Evolutionary conservation across 495 filamentous ascomycete genomes (phyloP), one percentile per base, ranked within the genome.

Genomic region (Copromyces sp.): DNA sequence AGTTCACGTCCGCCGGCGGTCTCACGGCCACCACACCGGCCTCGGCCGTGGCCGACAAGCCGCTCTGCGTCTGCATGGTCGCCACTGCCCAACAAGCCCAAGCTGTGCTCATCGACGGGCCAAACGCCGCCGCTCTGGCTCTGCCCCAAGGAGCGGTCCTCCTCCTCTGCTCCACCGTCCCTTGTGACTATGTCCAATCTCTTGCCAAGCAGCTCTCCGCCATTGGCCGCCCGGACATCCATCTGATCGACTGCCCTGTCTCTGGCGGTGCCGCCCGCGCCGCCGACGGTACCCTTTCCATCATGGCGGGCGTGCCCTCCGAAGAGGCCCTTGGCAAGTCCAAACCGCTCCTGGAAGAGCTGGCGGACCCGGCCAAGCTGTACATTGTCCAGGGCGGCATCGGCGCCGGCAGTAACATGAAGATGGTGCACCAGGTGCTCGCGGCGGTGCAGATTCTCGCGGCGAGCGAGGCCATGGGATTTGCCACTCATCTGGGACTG

Each of bases 371-470:
- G n/a, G 74, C 73, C 7, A 93, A 93, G 78, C 80, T 94, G 39
- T 94, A 93, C 75, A 84, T 91, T 24, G 90, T 95, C 9, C 84
- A 87, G 9, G 92, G 92, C 11, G 92, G 90, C 4, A 82, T 94
- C 69, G 92, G 91, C 5, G 89, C 89, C 0, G 92, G 93, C n/a
- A 93, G 90, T 75, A 94, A 94, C 77, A 92, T 94, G 86, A 95
- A 95, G 81, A 93, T 94, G 87, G 89, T 92, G 69, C 92, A 94
- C 80, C 93, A 95, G 79, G 89, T 95, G 20, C 85, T 94, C 12
- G 93, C 92, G 1, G 92, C 89, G 0, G 90, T 91, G 71, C 89
- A 94, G 73, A 94, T 95, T 75, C 84, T 91, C 3, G 87, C 90
- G 9, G 85, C 89, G 14, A 90, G 89, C 75, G 93, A 95, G 80